Percentiles rank a stretch among this genome's conserved stretches.
phyloP scores from a whole-genome alignment of 2,329 filamentous ascomycete genomes.

The Fusarium mexicanum region DNA sequence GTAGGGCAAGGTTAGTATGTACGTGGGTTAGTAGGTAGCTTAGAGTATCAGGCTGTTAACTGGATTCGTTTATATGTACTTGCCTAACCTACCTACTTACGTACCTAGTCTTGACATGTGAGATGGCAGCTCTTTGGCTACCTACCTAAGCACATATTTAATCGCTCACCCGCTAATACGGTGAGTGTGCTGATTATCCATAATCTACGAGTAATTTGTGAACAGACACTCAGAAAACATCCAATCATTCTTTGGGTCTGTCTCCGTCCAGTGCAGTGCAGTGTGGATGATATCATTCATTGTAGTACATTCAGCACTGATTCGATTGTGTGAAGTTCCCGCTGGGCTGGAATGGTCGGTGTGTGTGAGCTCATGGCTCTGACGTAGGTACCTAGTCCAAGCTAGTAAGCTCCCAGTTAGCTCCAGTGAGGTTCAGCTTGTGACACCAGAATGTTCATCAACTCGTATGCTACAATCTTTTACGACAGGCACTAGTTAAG shows the following conservation, averaged over 20 bases:
- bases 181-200: background rate
- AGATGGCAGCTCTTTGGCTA: background rate
- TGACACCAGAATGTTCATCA: background rate
- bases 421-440: background rate
- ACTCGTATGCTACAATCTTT: background rate
- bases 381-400: constrained; percentile 8
- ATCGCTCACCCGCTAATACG: background rate
- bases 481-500: background rate
- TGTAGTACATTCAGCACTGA: constrained; percentile 11
- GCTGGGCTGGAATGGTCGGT: constrained; percentile 10
- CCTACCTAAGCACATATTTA: background rate
- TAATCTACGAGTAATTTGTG: background rate
- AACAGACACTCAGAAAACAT: background rate
- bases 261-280: background rate
- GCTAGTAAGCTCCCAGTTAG: constrained; percentile 1
- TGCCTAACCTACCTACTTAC: too few species aligned
- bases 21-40: background rate
- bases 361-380: constrained; percentile 13
- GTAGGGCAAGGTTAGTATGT: background rate
- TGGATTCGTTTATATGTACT: background rate
- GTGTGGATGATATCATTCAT: constrained; percentile 21
- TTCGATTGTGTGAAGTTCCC: background rate
- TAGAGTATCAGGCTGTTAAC: background rate
- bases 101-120: background rate
- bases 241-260: background rate